Evolutionary conservation across 2,329 filamentous ascomycete genomes (phyloP).

Genomic region (Arthrobotrys conoides): DNA sequence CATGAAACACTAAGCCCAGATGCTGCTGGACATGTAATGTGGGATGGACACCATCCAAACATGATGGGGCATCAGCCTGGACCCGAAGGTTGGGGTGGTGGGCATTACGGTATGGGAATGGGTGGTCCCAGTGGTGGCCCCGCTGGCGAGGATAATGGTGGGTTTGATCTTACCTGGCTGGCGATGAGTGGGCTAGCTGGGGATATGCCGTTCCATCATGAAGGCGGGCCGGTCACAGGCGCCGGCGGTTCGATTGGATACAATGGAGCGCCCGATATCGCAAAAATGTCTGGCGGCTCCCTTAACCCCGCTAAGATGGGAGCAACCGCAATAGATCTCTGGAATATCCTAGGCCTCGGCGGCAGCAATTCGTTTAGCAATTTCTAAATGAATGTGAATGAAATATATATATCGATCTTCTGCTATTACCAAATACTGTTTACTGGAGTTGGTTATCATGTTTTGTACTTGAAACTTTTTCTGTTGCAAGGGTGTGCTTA

Average conservation of each 20-base stretch:
- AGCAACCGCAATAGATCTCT: constrained; percentile 55
- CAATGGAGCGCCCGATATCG: constrained; percentile 46
- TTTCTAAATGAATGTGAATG: constrained; percentile 4
- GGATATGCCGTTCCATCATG: constrained; percentile 58
- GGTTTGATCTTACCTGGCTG: constrained; percentile 56
- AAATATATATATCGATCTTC: not conserved
- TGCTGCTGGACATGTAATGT: constrained; percentile 54
- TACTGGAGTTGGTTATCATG: not conserved
- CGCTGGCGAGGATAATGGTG: constrained; percentile 40
- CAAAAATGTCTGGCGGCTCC: constrained; percentile 39
- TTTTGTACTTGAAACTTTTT: not conserved
- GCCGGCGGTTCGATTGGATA: constrained; percentile 43
- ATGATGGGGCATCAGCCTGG: constrained; percentile 43
- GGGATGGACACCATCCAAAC: constrained; percentile 46
- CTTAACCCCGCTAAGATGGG: constrained; percentile 56
- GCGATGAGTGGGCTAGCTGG: constrained; percentile 57
- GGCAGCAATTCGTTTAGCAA: constrained; percentile 29
- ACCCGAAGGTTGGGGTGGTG: constrained; percentile 48
- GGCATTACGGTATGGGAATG: constrained; percentile 37
- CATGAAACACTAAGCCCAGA: constrained; percentile 53
- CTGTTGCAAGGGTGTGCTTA: constrained; percentile 7
- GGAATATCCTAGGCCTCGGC: constrained; percentile 52
- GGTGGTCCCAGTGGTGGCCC: not conserved
- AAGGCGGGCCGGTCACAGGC: constrained; percentile 43
- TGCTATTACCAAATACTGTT: not conserved